Conservation (phyloP, 1,139 yeast genomes). For the Saccharomyces hybrid region DNA sequence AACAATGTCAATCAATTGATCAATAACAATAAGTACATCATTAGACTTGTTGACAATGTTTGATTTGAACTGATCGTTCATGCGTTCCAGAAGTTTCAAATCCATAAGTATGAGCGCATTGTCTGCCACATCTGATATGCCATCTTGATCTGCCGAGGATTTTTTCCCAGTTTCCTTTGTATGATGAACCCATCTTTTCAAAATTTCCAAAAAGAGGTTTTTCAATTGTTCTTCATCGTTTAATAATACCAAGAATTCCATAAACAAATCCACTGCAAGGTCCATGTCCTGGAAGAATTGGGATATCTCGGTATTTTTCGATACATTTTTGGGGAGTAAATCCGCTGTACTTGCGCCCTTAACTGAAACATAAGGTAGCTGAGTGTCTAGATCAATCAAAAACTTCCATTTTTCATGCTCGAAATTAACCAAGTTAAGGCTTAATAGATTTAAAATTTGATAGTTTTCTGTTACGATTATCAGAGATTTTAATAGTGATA, state of each 20-base stretch:
- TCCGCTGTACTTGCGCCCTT: slow-evolving; percentile 20
- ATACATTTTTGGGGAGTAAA: background rate
- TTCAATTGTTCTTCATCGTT: slow-evolving; percentile 46
- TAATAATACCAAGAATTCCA: slow-evolving; percentile 43
- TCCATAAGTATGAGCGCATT: slow-evolving; percentile 55
- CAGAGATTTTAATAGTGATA: slow-evolving; percentile 43
- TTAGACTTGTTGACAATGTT: slow-evolving; percentile 54
- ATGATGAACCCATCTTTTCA: slow-evolving; percentile 54
- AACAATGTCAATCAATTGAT: slow-evolving; percentile 37
- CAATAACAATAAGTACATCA: slow-evolving; percentile 51
- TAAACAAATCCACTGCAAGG: slow-evolving; percentile 40
- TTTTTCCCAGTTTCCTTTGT: slow-evolving; percentile 12
- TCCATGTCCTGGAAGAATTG: slow-evolving; percentile 46
- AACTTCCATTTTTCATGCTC: slow-evolving; percentile 48
- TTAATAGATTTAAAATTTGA: slow-evolving; percentile 35
- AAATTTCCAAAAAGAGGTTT: slow-evolving; percentile 42
- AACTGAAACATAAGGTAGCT: slow-evolving; percentile 44
- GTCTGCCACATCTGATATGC: slow-evolving; percentile 36
- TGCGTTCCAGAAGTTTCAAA: slow-evolving; percentile 54
- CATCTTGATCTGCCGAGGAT: slow-evolving; percentile 23
- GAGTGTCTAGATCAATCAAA: slow-evolving; percentile 38
- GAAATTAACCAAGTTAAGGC: slow-evolving; percentile 40
- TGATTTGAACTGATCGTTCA: slow-evolving; percentile 56
- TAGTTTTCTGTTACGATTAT: slow-evolving; percentile 38
- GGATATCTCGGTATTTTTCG: slow-evolving; percentile 1